Evolutionary conservation across 2,329 filamentous ascomycete species (phyloP), one percentile per base, ranked within the genome.

Genomic region (Macrophomina pseudophaseolina): DNA sequence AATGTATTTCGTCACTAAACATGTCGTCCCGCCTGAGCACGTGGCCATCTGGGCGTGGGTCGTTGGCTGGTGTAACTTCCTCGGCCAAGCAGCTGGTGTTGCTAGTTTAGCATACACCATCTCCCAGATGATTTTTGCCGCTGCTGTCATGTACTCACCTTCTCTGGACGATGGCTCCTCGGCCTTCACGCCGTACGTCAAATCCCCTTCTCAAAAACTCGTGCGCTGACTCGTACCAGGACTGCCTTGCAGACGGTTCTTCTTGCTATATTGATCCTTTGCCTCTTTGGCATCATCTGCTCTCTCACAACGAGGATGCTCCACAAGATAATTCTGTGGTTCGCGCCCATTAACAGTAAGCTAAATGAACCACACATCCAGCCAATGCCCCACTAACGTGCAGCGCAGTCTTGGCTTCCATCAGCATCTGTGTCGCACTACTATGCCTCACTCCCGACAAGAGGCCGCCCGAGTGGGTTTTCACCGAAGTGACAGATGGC

Each of bases 1-100:
- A 2, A 89, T 90, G 86, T 90, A 90, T 75, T 90, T 89, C 73
- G 87, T 89, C 40, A 88, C 86, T 9, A 89, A 89, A 71, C 84
- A 88, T 72, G 87, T 90, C 40, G 87, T 89, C 1, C 87, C 87
- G 8, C 78, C 81, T 16, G 82, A 87, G 65, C 84, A 88, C 72
- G 86, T 88, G 35, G 84, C 88, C 1, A 83, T 88, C 12, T 89
- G 87, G 81, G 84, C 86, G 0, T 90, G 87, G 87, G 80, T 89
- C 51, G 87, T 89, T 65, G 87, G 87, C n/a, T 89, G 87, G 87
- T 87, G 86, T 72, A 90, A 90, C 69, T 83, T 90, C 38, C 80
- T 90, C 0, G 87, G 87, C 7, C 87, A 90, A 75, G 87, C 86
- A 7, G 85, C 86, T 12, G 87, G 87, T 44, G 86, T 88, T 12